Evolutionary conservation across 2,329 filamentous ascomycete species (phyloP).

Genomic region (Beauveria bassiana): DNA sequence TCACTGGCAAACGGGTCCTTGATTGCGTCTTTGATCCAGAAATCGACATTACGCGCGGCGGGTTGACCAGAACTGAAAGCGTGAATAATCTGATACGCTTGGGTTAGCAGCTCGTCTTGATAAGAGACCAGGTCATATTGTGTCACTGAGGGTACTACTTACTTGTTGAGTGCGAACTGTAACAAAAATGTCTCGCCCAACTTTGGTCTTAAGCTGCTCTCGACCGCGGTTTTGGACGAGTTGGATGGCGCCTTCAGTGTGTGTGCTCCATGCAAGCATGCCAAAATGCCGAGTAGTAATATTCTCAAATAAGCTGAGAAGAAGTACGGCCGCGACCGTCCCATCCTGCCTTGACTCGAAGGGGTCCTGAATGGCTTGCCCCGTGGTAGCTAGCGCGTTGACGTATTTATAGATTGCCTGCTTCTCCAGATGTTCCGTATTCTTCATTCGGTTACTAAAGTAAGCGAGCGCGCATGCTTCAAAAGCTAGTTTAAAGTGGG

Average conservation of each 20-base stretch:
- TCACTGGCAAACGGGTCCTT: conserved; percentile 40
- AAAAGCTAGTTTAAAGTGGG: conserved; percentile 49
- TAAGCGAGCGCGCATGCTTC: conserved; percentile 52
- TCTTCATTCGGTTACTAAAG: conserved; percentile 41
- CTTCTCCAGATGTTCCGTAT: conserved; percentile 26
- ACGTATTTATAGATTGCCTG: conserved; percentile 45
- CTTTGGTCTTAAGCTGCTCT: conserved; percentile 45
- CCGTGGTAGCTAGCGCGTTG: conserved; percentile 44
- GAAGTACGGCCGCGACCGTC: conserved; percentile 50
- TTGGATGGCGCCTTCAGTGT: conserved; percentile 57
- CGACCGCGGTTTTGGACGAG: conserved; percentile 50
- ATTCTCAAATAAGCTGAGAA: conserved; percentile 54
- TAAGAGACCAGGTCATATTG: too few species aligned
- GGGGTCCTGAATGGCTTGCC: conserved; percentile 44
- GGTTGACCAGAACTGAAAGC: conserved; percentile 45
- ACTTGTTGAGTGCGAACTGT: conserved; percentile 55
- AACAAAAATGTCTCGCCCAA: conserved; percentile 48
- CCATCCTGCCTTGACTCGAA: conserved; percentile 43
- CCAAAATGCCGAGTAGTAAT: conserved; percentile 48
- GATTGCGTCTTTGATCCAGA: conserved; percentile 50
- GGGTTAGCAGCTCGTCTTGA: not conserved
- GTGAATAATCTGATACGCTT: conserved; percentile 43
- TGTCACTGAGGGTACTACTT: conserved; percentile 14
- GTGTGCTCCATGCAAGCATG: conserved; percentile 53
- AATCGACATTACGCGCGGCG: conserved; percentile 47